Base-by-base conservation (phyloP, 768 basidiomycete genomes). In the Mycena epipterygia region DNA sequence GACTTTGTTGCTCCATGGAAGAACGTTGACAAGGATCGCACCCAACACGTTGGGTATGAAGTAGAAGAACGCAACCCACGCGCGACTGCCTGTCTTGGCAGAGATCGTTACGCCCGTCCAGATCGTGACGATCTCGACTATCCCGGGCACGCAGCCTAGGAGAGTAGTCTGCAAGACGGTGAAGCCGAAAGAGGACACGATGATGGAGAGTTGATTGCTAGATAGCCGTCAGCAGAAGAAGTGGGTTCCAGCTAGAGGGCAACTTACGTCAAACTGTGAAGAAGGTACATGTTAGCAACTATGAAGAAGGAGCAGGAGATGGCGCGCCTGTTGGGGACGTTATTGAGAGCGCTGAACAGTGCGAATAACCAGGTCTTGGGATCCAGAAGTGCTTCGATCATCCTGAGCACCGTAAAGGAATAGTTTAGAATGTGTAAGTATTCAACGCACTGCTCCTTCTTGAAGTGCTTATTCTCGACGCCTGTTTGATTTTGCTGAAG, bases 391-490 rank as follows among this genome's bases (percentile, higher is more conserved):
- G 88, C 86, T 70, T 90, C 89, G 30, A 84, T 81, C 81, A 89
- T 83, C 76, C 88, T 89, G 70, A 9, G 16, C 6, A 5, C 5
- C 11, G 12, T 64, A 88, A 92, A 27, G 89, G 92, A 84, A 35
- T 85, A 82, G 74, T 93, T 87, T 13, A 81, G n/a, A 13, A 11
- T 84, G 44, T 84, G 84, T 25, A 89, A 5, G 91, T 89, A 2
- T 90, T 90, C 2, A 89, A 85, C 91, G 70, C 62, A 93, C 92
- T 95, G 93, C 42, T n/a, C n/a, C n/a, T n/a, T n/a, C n/a, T n/a
- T n/a, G n/a, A n/a, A n/a, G n/a, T n/a, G n/a, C n/a, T n/a, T 94
- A 77, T 93, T 94, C 79, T 94, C 93, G 13, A 94, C 87, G 35
- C 93, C 93, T 0, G 91, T 92, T 87, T 95, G 92, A 71, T 94